Conservation (phyloP, 2,329 filamentous ascomycete genomes). For the Exophiala dermatitidis region DNA sequence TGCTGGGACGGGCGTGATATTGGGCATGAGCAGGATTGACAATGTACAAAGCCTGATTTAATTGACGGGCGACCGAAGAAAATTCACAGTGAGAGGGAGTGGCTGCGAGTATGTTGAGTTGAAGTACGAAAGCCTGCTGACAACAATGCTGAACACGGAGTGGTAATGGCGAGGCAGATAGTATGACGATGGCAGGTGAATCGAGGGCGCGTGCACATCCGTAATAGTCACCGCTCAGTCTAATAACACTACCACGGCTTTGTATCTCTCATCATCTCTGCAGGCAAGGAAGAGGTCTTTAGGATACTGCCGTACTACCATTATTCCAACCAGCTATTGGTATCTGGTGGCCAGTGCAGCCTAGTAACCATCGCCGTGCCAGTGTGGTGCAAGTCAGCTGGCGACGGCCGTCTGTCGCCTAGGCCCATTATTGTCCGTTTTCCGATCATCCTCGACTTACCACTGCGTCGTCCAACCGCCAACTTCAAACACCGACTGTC, state of each 20-base stretch:
- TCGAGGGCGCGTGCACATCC: background rate
- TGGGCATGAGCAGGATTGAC: slow-evolving; percentile 20
- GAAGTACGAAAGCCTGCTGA: slow-evolving; percentile 2
- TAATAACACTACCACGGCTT: too few relatives aligned
- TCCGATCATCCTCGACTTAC: background rate
- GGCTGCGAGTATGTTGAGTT: background rate
- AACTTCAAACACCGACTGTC: background rate
- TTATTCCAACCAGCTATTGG: background rate
- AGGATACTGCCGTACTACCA: too few relatives aligned
- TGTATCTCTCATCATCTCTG: too few relatives aligned
- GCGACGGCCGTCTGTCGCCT: background rate
- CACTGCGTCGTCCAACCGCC: background rate
- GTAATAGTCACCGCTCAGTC: background rate
- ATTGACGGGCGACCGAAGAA: background rate
- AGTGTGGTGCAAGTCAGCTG: too few relatives aligned
- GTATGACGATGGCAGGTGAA: background rate
- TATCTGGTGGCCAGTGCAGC: background rate
- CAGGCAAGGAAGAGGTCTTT: too few relatives aligned
- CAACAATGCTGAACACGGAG: slow-evolving; percentile 3
- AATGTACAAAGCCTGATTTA: background rate
- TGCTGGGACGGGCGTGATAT: slow-evolving; percentile 18
- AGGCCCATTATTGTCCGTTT: slow-evolving; percentile 1
- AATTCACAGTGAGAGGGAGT: background rate
- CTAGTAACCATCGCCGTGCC: too few relatives aligned
- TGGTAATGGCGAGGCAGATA: background rate